Percentiles rank a stretch among this genome's conserved stretches.
These are phyloP conservation scores for Protea cynaroides DNA, from an alignment of 164 flowering plant genomes.

Conservation along the genomic window DNA sequence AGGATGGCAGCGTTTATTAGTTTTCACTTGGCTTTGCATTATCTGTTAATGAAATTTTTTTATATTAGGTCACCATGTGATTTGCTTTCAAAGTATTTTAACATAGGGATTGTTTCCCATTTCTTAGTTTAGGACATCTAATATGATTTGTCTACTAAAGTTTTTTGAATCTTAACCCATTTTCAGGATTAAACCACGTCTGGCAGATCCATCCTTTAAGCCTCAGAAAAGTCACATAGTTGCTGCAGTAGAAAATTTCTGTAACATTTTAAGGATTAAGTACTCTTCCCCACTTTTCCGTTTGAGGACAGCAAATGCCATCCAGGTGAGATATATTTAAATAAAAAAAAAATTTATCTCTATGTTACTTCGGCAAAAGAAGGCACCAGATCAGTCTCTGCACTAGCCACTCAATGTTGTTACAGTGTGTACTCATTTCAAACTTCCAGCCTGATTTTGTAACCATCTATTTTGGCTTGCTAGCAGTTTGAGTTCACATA, in stretches of 20 bases:
- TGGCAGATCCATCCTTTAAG: constrained; percentile 76
- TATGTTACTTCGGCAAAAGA: too few species aligned
- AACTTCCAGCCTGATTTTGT: too few species aligned
- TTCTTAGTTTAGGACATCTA: constrained; percentile 1
- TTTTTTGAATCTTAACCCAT: background rate
- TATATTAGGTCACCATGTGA: background rate
- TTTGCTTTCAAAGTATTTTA: background rate
- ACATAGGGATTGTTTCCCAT: background rate
- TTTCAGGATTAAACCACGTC: constrained; percentile 75
- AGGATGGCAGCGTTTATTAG: constrained; percentile 28
- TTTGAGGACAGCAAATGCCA: constrained; percentile 56
- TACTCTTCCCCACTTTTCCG: constrained; percentile 94
- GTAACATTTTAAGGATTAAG: constrained; percentile 52
- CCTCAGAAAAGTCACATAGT: constrained; percentile 69
- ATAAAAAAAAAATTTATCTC: too few species aligned
- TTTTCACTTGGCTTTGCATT: constrained; percentile 2
- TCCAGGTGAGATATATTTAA: constrained; percentile 57
- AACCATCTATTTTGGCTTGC: too few species aligned
- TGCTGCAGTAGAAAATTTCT: constrained; percentile 68
- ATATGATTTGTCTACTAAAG: background rate
- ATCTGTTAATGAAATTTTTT: background rate
- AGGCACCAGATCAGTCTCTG: background rate
- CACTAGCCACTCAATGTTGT: background rate
- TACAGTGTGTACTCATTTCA: too few species aligned
- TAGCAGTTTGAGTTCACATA: too few species aligned